phyloP scores from a whole-genome alignment of 2,329 filamentous ascomycete genomes.

The Diplodia corticola region DNA sequence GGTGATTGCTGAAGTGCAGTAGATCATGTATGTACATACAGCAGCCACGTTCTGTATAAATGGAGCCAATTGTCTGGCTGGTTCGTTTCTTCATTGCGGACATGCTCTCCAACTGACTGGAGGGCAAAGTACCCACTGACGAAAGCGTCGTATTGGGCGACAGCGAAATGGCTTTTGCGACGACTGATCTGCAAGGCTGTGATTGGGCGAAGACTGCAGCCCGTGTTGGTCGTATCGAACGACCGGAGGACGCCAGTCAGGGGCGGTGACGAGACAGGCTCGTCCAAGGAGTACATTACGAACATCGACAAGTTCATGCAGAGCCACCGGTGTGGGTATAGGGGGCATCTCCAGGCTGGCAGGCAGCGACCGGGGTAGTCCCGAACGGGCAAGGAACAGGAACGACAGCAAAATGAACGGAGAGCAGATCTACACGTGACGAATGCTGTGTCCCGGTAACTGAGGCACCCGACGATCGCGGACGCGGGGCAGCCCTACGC shows the following conservation, averaged over 20 bases:
- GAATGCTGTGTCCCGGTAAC: conserved; percentile 13
- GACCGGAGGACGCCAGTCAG: not conserved
- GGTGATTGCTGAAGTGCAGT: conserved; percentile 4
- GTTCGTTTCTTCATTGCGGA: no score
- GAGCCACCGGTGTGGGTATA: not conserved
- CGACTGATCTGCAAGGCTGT: not conserved
- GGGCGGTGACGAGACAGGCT: not conserved
- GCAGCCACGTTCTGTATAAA: not conserved
- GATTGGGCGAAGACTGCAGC: not conserved
- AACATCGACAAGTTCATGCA: not conserved
- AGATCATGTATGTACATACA: not conserved
- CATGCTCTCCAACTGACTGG: not conserved
- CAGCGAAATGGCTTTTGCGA: not conserved
- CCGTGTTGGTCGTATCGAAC: not conserved
- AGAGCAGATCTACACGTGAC: conserved; percentile 9
- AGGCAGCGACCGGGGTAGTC: not conserved
- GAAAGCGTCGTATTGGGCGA: not conserved
- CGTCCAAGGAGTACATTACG: not conserved
- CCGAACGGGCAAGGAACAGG: conserved; percentile 7
- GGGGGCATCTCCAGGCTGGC: not conserved
- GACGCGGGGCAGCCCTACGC: conserved; percentile 16
- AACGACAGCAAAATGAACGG: not conserved
- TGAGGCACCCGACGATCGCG: not conserved
- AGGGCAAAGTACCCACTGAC: not conserved
- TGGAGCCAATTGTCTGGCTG: no score